Percentiles rank a stretch among this genome's conserved stretches.
These are phyloP conservation scores for Capsicum chinense DNA, from an alignment of 257 asterid species.

Conservation along the genomic window DNA sequence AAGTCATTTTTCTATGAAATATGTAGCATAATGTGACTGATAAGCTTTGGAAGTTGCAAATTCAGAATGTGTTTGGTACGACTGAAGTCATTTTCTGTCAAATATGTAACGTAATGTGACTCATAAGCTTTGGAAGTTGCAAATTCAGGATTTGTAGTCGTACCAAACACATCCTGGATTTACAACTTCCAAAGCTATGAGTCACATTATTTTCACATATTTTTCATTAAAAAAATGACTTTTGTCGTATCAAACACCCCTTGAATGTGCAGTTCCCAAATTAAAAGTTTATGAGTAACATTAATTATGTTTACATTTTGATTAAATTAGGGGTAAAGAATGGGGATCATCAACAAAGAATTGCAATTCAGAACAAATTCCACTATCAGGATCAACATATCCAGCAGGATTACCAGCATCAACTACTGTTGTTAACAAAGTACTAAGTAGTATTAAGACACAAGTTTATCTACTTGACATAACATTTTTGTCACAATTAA, in stretches of 20 bases:
- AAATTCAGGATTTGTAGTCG: too few species aligned
- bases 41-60: too few species aligned
- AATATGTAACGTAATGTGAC: too few species aligned
- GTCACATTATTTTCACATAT: neutral
- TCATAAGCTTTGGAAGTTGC: too few species aligned
- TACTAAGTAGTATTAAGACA: conserved; percentile 24
- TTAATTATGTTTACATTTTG: neutral
- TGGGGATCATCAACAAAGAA: conserved; percentile 35
- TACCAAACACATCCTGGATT: too few species aligned
- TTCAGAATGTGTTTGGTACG: too few species aligned
- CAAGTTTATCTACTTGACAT: conserved; percentile 32
- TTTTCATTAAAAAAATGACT: neutral
- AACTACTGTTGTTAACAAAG: conserved; percentile 30
- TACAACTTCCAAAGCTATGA: neutral
- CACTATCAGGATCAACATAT: conserved; percentile 33
- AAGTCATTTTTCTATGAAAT: too few species aligned
- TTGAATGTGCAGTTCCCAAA: neutral
- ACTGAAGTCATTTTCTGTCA: too few species aligned
- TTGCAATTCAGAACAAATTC: conserved; percentile 34
- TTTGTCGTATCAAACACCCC: accelerated
- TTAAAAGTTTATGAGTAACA: neutral
- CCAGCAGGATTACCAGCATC: conserved; percentile 35
- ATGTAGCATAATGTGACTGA: too few species aligned
- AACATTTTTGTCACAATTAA: conserved; percentile 34
- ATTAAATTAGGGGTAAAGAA: conserved; percentile 33